Evolutionary conservation across 2,329 filamentous ascomycete species (phyloP), one percentile per base, ranked within the genome.

Genomic region (Madurella fahalii): DNA sequence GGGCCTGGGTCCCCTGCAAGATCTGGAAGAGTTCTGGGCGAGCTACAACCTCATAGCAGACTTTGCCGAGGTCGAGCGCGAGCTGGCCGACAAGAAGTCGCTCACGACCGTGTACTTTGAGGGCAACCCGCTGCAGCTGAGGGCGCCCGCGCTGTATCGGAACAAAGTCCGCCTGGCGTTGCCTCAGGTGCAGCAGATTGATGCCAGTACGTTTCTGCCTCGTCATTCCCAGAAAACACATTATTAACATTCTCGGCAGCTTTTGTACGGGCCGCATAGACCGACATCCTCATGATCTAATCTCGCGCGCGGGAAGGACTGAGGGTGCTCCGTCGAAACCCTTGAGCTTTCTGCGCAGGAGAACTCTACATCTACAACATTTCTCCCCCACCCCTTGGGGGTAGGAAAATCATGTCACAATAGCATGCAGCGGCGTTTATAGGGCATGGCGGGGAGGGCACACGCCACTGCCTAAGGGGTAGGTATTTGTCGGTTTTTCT

Each of bases 71-170:
- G 81, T 97, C 2, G 88, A 96, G 73, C 81, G 79, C 53, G 65
- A 89, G 63, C 72, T 99, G 60, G 79, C 74, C 50, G 87, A 94
- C 67, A 96, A 96, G 75, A 77, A 88, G 67, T 75, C 85, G 39
- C 72, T 97, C 63, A 84, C 86, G 57, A 96, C 94, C 1, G 93
- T 99, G 11, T 99, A 99, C 69, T 95, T 99, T 61, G 94, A 99
- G 69, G 92, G 91, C 1, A 96, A 95, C 65, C 93, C 92, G 25
- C 71, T 99, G 63, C 94, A 99, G 74, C 77, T 84, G 57, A 81
- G 80, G 52, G 83, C 82, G 4, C 88, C 89, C n/a, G 89, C 89
- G 1, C 73, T 96, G 58, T 99, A 99, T 72, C 79, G 94, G 66
- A 97, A 96, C 74, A 99, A 99, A 74, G 84, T 99, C 42, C 81